Percentiles rank a stretch among this genome's conserved stretches.
Evolutionary conservation across 2,329 filamentous ascomycete genomes (phyloP).

Genomic region (Apiospora aurea): DNA sequence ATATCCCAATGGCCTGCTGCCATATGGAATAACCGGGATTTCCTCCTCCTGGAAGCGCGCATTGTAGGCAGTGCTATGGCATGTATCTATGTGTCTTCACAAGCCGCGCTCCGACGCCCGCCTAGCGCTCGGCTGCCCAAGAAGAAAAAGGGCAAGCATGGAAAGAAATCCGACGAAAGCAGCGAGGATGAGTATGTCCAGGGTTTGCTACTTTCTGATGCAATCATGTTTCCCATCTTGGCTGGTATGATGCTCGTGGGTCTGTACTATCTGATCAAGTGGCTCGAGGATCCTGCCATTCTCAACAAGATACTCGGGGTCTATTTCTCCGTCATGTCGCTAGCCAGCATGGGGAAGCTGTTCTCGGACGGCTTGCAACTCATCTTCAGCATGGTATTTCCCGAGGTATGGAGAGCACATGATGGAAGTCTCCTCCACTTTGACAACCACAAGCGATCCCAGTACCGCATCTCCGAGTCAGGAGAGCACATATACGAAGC

Average conservation of each 20-base stretch:
- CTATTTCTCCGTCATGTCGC: constrained; percentile 82
- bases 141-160: constrained; percentile 45
- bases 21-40: constrained; percentile 44
- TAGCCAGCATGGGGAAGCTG: constrained; percentile 78
- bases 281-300: constrained; percentile 80
- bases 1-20: constrained; percentile 39
- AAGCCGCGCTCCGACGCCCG: constrained; percentile 84
- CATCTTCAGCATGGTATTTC: constrained; percentile 73
- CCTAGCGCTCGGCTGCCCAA: constrained; percentile 74
- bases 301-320: constrained; percentile 83
- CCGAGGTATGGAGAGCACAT: constrained; percentile 66
- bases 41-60: constrained; percentile 54
- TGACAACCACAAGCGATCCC: constrained; percentile 49
- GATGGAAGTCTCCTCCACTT: constrained; percentile 53
- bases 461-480: constrained; percentile 42
- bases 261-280: constrained; percentile 89
- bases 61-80: constrained; percentile 73
- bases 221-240: constrained; percentile 82
- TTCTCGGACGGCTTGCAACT: constrained; percentile 76
- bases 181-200: constrained; percentile 62
- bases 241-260: constrained; percentile 75
- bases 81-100: constrained; percentile 84
- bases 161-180: constrained; percentile 48
- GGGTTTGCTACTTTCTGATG: constrained; percentile 77
- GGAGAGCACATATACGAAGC: constrained; percentile 38